Base-by-base conservation (phyloP, 768 basidiomycete species). In the Cubamyces lactineus region DNA sequence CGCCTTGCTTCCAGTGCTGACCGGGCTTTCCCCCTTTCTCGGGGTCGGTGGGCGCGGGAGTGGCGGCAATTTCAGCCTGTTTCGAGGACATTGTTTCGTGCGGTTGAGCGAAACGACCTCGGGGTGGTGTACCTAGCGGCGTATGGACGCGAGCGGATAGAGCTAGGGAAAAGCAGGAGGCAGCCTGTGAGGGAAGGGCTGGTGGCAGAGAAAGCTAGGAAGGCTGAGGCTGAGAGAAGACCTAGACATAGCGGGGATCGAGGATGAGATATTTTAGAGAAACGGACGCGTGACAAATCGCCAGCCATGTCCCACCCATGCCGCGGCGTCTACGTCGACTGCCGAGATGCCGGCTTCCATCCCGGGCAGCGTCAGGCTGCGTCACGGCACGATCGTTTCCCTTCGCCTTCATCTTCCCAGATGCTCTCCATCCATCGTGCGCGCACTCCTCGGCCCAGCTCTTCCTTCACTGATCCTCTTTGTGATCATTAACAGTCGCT, bases 1-100 rank as follows among this genome's bases (percentile, higher is more conserved):
- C 80, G 13, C 66, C 57, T 12, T 57, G 63, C 54, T 76, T 76
- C 79, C 80, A 81, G 15, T 75, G 71, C 5, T 71, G 70, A 1
- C 75, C 73, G 9, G 76, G 73, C 34, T 67, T 66, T 64, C 45
- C 59, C 30, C 45, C 59, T 47, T 54, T 61, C 47, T 61, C 53
- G 23, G 62, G 40, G 23, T 51, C 58, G 38, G 52, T 19, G 9
- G 56, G 54, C 16, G 50, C 41, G 24, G 54, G 56, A 48, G 62
- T 30, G 46, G 50, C 34, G 24, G 19, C 40, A 21, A 8, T 45
- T 8, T 47, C 54, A 1, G 9, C 23, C 24, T 63, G 42, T 42
- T 53, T 52, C 17, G 50, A 24, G n/a, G 45, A 51, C 61, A 57
- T 57, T 7, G 51, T 38, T 50, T 21, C n/a, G 23, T 11, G 8